Conservation (phyloP, 495 filamentous ascomycete genomes). For the Pyrenula aspistea region DNA sequence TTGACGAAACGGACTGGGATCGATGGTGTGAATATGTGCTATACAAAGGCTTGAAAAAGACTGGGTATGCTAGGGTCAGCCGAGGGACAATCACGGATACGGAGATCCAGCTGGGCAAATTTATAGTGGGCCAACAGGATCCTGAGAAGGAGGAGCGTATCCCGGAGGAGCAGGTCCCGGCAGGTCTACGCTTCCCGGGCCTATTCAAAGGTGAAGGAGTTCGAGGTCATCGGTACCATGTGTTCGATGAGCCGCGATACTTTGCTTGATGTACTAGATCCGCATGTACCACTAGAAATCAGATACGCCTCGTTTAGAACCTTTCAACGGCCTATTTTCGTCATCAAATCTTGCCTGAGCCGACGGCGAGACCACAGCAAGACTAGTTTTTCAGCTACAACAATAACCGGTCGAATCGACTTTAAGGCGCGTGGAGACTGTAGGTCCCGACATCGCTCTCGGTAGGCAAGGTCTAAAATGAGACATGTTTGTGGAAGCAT, state of each 20-base stretch:
- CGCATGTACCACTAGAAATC: too few relatives aligned
- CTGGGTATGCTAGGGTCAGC: constrained; percentile 83
- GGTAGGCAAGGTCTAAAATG: too few relatives aligned
- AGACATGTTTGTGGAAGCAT: too few relatives aligned
- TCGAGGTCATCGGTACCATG: constrained; percentile 86
- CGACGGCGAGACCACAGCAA: too few relatives aligned
- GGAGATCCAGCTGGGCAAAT: constrained; percentile 74
- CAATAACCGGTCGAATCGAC: too few relatives aligned
- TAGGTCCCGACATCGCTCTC: too few relatives aligned
- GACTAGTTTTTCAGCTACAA: too few relatives aligned
- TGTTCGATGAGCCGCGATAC: constrained; percentile 88
- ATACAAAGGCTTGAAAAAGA: constrained; percentile 77
- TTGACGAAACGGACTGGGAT: constrained; percentile 90
- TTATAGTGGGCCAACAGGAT: constrained; percentile 66
- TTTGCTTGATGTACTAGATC: too few relatives aligned
- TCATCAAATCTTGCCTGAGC: too few relatives aligned
- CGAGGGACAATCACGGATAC: constrained; percentile 92
- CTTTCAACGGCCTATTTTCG: too few relatives aligned
- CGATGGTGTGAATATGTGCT: constrained; percentile 99
- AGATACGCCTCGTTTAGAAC: too few relatives aligned
- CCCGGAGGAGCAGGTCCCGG: constrained; percentile 55
- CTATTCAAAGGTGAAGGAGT: constrained; percentile 81
- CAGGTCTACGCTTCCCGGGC: constrained; percentile 72
- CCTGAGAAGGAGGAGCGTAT: constrained; percentile 45
- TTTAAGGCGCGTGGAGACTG: too few relatives aligned